phyloP scores from a whole-genome alignment of 441 rosid genomes.

The Flueggea neowawraea region DNA sequence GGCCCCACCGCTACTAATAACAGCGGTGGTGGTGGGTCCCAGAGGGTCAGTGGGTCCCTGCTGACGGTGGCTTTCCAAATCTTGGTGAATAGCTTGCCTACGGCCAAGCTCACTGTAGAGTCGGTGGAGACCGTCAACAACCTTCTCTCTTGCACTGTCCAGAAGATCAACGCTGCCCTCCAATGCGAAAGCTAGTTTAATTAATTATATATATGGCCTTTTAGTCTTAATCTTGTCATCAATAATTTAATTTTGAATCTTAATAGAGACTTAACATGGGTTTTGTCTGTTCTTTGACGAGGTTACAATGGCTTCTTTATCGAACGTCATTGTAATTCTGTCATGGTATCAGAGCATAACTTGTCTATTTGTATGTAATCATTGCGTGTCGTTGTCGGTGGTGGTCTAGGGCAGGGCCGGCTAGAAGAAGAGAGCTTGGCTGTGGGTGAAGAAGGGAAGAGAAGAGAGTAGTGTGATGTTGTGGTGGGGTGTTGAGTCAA shows the following conservation, averaged over 20 bases:
- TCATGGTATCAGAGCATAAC: too few species aligned
- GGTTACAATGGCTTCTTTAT: too few species aligned
- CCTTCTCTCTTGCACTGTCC: slow-evolving; percentile 84
- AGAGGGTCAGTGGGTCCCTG: slow-evolving; percentile 65
- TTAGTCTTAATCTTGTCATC: too few species aligned
- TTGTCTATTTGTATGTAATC: too few species aligned
- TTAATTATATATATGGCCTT: too few species aligned
- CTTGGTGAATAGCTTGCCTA: slow-evolving; percentile 62
- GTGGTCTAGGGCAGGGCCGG: slow-evolving; percentile 7
- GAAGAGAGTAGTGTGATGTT: not conserved
- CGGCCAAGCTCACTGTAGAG: slow-evolving; percentile 77
- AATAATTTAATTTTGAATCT: too few species aligned
- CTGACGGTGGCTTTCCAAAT: slow-evolving; percentile 90
- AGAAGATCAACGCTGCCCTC: slow-evolving; percentile 76
- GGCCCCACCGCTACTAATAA: not conserved
- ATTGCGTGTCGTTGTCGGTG: too few species aligned
- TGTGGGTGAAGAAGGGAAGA: not conserved
- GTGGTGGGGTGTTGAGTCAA: slow-evolving; percentile 83
- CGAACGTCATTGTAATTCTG: too few species aligned
- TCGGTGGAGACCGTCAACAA: slow-evolving; percentile 86
- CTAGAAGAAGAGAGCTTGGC: not conserved
- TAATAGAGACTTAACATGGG: too few species aligned
- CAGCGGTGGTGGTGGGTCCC: slow-evolving; percentile 9
- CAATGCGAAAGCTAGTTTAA: slow-evolving; percentile 60
- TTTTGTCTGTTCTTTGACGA: too few species aligned